A percentile compares a stretch with the other conserved stretches of the same genome.
phyloP scores from a whole-genome alignment of 495 filamentous ascomycete genomes.

The Rhypophila decipiens region DNA sequence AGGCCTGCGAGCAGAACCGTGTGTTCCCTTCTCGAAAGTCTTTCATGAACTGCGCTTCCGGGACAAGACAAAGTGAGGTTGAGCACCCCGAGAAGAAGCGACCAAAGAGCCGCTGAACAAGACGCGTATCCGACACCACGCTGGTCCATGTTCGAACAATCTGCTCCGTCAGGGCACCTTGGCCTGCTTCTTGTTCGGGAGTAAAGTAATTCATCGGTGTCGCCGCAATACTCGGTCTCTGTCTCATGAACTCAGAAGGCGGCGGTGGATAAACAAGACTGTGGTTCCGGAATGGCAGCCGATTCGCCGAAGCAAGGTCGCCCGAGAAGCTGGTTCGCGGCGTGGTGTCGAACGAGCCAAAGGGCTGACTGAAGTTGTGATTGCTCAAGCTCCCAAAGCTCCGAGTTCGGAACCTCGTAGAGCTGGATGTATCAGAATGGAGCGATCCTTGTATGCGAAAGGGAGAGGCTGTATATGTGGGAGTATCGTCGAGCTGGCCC shows the following conservation, averaged over 20 bases:
- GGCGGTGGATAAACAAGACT: background rate
- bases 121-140: constrained; percentile 13
- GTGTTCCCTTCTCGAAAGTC: constrained; percentile 16
- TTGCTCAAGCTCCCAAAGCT: constrained; percentile 6
- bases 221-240: background rate
- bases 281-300: constrained; percentile 1
- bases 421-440: constrained; percentile 1
- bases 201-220: background rate
- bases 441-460: background rate
- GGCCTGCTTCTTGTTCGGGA: too few relatives aligned
- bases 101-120: constrained; percentile 15
- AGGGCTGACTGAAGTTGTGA: constrained; percentile 3
- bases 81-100: constrained; percentile 15
- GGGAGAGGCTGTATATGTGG: background rate
- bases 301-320: background rate
- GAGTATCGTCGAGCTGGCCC: background rate
- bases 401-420: constrained; percentile 1
- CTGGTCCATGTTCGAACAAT: constrained; percentile 15
- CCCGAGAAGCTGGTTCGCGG: constrained; percentile 4
- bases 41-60: constrained; percentile 13
- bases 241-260: background rate
- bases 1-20: constrained; percentile 18
- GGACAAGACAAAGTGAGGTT: constrained; percentile 12
- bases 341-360: constrained; percentile 1
- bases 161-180: background rate